A percentile compares a stretch with the other conserved stretches of the same genome.
Evolutionary conservation across 352 stramenopile genomes (phyloP).

Genomic region (Globisporangium nagaii): DNA sequence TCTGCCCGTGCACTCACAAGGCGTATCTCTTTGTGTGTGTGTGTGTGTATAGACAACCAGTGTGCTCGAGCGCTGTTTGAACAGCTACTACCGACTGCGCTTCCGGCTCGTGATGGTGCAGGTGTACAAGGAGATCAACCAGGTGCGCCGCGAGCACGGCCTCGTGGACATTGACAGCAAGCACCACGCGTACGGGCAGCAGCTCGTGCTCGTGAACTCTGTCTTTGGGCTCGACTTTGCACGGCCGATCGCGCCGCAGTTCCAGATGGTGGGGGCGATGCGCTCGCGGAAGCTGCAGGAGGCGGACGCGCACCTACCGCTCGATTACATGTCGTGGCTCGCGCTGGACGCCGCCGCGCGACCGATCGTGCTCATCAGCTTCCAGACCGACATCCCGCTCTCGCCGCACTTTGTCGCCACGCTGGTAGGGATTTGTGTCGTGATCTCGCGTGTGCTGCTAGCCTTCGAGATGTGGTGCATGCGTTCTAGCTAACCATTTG

Average conservation of each 20-base stretch:
- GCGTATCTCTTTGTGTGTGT: conserved; percentile 9
- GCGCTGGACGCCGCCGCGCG: conserved; percentile 18
- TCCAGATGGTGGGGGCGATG: conserved; percentile 69
- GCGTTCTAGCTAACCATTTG: no score
- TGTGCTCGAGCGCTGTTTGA: conserved; percentile 73
- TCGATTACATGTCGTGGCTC: conserved; percentile 32
- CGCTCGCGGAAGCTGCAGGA: conserved; percentile 18
- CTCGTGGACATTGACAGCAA: conserved; percentile 46
- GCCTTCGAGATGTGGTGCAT: no score
- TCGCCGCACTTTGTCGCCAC: conserved; percentile 46
- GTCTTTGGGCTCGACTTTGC: conserved; percentile 80
- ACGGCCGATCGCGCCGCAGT: conserved; percentile 66
- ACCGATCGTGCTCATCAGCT: conserved; percentile 58
- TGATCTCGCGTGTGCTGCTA: background rate
- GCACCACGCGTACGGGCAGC: conserved; percentile 42
- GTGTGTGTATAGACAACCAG: conserved; percentile 43
- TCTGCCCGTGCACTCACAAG: background rate
- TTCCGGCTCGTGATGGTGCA: conserved; percentile 62
- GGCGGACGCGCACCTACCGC: conserved; percentile 18
- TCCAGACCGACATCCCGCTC: conserved; percentile 39
- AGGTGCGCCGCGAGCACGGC: conserved; percentile 42
- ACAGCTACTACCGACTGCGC: conserved; percentile 68
- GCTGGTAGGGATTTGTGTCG: conserved; percentile 28
- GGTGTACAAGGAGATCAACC: conserved; percentile 64
- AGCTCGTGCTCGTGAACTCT: conserved; percentile 77